Evolutionary conservation across 169 alveolate species (phyloP).

Genomic region (Plasmodium relictum): DNA sequence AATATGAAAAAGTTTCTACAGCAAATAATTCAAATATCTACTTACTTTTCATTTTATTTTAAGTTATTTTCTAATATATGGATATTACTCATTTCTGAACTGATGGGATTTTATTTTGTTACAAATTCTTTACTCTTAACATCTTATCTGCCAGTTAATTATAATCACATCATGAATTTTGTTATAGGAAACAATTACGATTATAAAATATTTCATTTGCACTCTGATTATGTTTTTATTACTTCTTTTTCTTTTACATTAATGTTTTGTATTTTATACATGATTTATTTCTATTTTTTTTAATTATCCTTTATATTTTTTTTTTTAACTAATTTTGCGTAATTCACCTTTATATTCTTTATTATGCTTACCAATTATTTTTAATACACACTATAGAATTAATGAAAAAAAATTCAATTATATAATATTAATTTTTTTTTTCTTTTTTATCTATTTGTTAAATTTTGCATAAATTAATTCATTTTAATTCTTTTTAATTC

Average conservation of each 20-base stretch:
- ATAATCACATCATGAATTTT: constrained; percentile 63
- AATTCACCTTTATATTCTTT: neutral
- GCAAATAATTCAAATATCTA: constrained; percentile 64
- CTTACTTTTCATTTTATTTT: constrained; percentile 61
- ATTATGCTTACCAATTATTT: neutral
- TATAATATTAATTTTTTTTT: too few species aligned
- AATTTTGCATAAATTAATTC: too few species aligned
- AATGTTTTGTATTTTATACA: constrained; percentile 46
- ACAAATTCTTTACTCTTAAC: constrained; percentile 61
- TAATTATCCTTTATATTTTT: neutral
- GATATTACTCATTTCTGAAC: constrained; percentile 61
- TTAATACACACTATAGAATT: too few species aligned
- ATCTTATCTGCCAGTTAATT: constrained; percentile 72
- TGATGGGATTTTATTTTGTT: constrained; percentile 71
- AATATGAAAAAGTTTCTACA: constrained; percentile 74
- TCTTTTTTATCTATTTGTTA: too few species aligned
- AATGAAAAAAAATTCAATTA: neutral
- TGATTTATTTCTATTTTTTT: constrained; percentile 59
- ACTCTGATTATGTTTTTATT: constrained; percentile 73
- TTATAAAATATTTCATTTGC: constrained; percentile 61
- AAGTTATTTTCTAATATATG: constrained; percentile 70
- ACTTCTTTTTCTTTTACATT: constrained; percentile 38
- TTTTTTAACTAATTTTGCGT: neutral
- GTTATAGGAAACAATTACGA: constrained; percentile 57
- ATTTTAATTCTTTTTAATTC: too few species aligned